These are phyloP conservation scores for Gossypium lobatum DNA, from an alignment of 441 rosid genomes.

Conservation along the genomic window DNA sequence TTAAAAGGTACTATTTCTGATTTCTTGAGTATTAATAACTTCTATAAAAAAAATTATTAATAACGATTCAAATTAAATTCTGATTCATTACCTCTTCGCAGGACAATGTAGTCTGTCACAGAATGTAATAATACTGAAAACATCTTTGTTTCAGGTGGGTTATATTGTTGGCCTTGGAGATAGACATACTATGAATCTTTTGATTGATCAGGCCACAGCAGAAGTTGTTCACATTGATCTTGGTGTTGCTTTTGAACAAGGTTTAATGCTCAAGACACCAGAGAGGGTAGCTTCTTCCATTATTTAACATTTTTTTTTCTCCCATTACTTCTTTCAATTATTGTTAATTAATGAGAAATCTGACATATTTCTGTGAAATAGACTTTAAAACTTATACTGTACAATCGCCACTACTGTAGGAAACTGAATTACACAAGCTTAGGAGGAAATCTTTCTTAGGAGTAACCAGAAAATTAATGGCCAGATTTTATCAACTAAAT, in stretches of 20 bases:
- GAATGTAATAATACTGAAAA: constrained; percentile 7
- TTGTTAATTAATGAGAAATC: background rate
- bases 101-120: constrained; percentile 1
- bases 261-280: constrained; percentile 97
- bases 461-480: background rate
- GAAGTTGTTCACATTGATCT: constrained; percentile 99
- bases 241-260: constrained; percentile 99
- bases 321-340: constrained; percentile 10
- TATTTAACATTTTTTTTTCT: constrained; percentile 6
- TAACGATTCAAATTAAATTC: background rate
- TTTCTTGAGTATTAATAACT: background rate
- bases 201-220: constrained; percentile 94
- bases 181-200: constrained; percentile 88
- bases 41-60: background rate
- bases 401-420: background rate
- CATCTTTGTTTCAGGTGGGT: constrained; percentile 62
- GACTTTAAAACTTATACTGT: background rate
- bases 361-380: constrained; percentile 2
- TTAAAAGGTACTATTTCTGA: background rate
- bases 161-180: constrained; percentile 99
- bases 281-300: constrained; percentile 56
- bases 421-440: background rate
- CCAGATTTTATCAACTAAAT: constrained; percentile 5
- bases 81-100: background rate
- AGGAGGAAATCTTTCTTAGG: background rate